A percentile compares a stretch with the other conserved stretches of the same genome.
Conservation (phyloP, 73 alveolate species). For the Symbiodinium natans region DNA sequence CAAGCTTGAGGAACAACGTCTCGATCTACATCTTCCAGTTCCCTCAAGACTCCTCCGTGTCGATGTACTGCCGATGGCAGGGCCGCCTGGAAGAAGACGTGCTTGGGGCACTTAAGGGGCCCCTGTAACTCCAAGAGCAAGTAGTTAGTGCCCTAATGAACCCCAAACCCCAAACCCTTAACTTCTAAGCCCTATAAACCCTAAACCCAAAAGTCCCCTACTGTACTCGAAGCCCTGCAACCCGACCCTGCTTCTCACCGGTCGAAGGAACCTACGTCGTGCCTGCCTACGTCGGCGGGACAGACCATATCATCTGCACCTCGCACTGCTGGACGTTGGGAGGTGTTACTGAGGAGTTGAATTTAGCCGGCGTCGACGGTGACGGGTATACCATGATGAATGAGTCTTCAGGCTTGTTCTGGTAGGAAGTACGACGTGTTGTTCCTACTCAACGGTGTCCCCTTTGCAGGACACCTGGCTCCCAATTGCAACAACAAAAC, state of each 20-base stretch:
- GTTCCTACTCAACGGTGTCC: too few relatives aligned
- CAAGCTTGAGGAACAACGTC: slow-evolving; percentile 86
- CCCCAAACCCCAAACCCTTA: background rate
- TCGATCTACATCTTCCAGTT: slow-evolving; percentile 81
- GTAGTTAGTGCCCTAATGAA: background rate
- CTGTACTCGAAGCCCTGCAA: too few relatives aligned
- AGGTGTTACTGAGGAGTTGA: too few relatives aligned
- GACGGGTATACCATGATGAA: too few relatives aligned
- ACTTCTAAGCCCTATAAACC: background rate
- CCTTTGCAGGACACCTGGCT: too few relatives aligned
- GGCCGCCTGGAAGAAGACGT: background rate
- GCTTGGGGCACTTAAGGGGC: background rate
- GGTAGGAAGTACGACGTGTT: too few relatives aligned
- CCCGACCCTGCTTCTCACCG: too few relatives aligned
- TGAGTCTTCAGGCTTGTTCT: too few relatives aligned
- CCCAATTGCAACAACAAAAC: too few relatives aligned
- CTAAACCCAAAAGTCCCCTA: too few relatives aligned
- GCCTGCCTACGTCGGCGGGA: slow-evolving; percentile 59
- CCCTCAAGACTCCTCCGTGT: slow-evolving; percentile 41
- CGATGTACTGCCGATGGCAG: slow-evolving; percentile 85
- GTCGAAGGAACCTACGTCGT: slow-evolving; percentile 71
- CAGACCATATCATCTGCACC: slow-evolving; percentile 77
- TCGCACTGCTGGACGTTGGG: too few relatives aligned
- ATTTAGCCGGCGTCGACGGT: too few relatives aligned
- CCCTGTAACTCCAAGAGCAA: background rate